Evolutionary conservation across 2,329 filamentous ascomycete species (phyloP).

Genomic region (Cordyceps cicadae): DNA sequence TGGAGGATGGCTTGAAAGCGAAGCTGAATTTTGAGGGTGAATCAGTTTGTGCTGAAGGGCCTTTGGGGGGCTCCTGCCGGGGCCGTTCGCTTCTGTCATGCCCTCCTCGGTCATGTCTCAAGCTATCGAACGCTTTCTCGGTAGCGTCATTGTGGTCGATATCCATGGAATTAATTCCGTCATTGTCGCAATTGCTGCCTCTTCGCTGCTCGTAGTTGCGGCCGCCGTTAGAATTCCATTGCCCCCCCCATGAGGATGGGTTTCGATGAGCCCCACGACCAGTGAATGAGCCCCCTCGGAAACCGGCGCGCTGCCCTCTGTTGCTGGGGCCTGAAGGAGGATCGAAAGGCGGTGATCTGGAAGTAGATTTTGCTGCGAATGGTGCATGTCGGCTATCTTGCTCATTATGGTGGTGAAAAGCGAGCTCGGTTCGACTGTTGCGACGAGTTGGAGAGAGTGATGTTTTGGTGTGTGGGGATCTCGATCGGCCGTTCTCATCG

Average conservation of each 20-base stretch:
- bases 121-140: background rate
- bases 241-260: constrained; percentile 55
- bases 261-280: constrained; percentile 42
- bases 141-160: constrained; percentile 54
- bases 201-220: background rate
- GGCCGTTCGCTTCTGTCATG: constrained; percentile 13
- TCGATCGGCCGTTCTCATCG: constrained; percentile 20
- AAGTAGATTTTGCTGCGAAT: constrained; percentile 37
- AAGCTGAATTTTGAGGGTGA: constrained; percentile 72
- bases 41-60: constrained; percentile 40
- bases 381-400: constrained; percentile 39
- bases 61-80: constrained; percentile 20
- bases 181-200: constrained; percentile 22
- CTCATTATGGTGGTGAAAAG: constrained; percentile 37
- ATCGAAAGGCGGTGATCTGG: constrained; percentile 42
- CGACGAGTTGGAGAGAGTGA: constrained; percentile 26
- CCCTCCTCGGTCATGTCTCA: constrained; percentile 1
- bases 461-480: constrained; percentile 25
- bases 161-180: constrained; percentile 54
- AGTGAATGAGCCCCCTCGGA: constrained; percentile 46
- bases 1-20: constrained; percentile 70
- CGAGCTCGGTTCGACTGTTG: constrained; percentile 21
- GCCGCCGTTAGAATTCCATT: constrained; percentile 51
- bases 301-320: constrained; percentile 37
- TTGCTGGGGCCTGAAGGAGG: constrained; percentile 49